phyloP scores from a whole-genome alignment of 345 rosid species.

The Combretum micranthum region DNA sequence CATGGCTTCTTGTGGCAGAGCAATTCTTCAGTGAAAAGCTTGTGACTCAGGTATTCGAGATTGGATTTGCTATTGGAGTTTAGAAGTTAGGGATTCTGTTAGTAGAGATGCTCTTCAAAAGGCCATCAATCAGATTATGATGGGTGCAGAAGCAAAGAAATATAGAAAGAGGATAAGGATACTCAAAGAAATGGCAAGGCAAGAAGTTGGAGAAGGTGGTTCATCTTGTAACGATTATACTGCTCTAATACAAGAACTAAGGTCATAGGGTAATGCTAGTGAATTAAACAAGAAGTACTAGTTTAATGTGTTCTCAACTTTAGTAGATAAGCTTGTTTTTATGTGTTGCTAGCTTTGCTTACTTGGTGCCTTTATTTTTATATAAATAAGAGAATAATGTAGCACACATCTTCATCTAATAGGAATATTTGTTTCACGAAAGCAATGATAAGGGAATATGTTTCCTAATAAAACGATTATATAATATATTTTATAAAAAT shows the following conservation, averaged over 20 bases:
- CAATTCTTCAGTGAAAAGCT: slow-evolving; percentile 26
- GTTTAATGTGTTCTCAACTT: too few species aligned
- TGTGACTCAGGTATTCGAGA: slow-evolving; percentile 15
- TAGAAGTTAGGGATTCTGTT: slow-evolving; percentile 10
- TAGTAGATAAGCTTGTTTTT: too few species aligned
- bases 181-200: slow-evolving; percentile 22
- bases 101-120: slow-evolving; percentile 16
- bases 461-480: too few species aligned
- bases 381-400: too few species aligned
- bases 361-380: too few species aligned
- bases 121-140: slow-evolving; percentile 18
- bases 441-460: too few species aligned
- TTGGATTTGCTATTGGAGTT: slow-evolving; percentile 16
- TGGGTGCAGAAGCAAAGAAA: slow-evolving; percentile 14
- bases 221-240: slow-evolving; percentile 20
- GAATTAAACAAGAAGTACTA: background rate
- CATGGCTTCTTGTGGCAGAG: too few species aligned
- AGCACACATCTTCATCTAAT: too few species aligned
- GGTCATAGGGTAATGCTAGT: background rate
- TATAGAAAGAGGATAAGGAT: slow-evolving; percentile 18
- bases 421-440: too few species aligned
- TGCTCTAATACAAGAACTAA: slow-evolving; percentile 18
- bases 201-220: slow-evolving; percentile 30
- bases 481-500: too few species aligned
- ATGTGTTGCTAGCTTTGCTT: too few species aligned